A percentile compares a stretch with the other conserved stretches of the same genome.
Evolutionary conservation across 75 land plant species (phyloP).

Genomic region (Azolla pinnata): DNA sequence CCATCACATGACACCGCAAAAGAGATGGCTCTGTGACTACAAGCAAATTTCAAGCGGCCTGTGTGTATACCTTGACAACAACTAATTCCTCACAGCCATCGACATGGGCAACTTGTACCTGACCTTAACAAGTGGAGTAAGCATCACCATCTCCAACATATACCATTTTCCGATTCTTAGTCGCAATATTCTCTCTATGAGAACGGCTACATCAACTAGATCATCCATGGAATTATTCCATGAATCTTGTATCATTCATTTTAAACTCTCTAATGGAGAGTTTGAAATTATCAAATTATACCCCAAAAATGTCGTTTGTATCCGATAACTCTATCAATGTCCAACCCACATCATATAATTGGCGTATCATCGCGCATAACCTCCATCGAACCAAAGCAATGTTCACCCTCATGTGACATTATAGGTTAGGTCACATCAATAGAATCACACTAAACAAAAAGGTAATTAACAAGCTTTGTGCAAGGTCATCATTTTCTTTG

Average conservation of each 20-base stretch:
- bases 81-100: too few relatives aligned
- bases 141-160: too few relatives aligned
- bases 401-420: neutral
- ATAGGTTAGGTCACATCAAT: constrained; percentile 2
- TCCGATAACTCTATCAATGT: neutral
- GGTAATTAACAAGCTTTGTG: neutral
- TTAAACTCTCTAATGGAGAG: neutral
- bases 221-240: neutral
- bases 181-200: neutral
- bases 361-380: neutral
- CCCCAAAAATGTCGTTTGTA: neutral
- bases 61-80: too few relatives aligned
- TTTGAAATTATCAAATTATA: neutral
- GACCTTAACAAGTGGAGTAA: too few relatives aligned
- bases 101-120: too few relatives aligned
- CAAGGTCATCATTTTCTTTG: neutral
- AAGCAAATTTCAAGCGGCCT: too few relatives aligned
- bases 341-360: neutral
- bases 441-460: neutral
- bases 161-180: too few relatives aligned
- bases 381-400: neutral
- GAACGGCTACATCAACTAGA: neutral
- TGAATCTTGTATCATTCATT: neutral
- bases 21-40: too few relatives aligned
- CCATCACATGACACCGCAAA: too few relatives aligned